Evolutionary conservation across 371 early-diverging fungal genomes (phyloP).

Genomic region (Apophysomyces sp.): DNA sequence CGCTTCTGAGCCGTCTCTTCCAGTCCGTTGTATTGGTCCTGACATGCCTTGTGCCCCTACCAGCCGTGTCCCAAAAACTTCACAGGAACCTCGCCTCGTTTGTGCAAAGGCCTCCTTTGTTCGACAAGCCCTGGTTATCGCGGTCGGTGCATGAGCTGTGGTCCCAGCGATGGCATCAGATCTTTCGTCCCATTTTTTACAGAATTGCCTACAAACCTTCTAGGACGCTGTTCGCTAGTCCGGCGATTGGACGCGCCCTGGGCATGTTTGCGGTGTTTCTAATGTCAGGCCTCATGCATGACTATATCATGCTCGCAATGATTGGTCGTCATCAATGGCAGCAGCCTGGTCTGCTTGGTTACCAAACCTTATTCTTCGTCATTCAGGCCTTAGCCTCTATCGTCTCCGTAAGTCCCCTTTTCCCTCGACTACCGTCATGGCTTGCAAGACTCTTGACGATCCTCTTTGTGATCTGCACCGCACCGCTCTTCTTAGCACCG

Average conservation of each 20-base stretch:
- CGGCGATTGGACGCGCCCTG: slow-evolving; percentile 11
- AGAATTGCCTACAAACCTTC: slow-evolving; percentile 25
- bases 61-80: slow-evolving; percentile 1
- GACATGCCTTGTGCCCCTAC: background rate
- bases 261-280: slow-evolving; percentile 28
- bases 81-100: slow-evolving; percentile 8
- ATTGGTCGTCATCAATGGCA: slow-evolving; percentile 14
- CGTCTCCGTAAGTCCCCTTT: background rate
- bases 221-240: slow-evolving; percentile 8
- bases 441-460: slow-evolving; percentile 19
- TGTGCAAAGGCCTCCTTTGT: slow-evolving; percentile 23
- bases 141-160: slow-evolving; percentile 30
- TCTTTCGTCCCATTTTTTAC: slow-evolving; percentile 30
- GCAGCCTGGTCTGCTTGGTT: slow-evolving; percentile 17
- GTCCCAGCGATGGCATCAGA: slow-evolving; percentile 38
- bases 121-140: slow-evolving; percentile 28
- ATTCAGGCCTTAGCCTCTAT: slow-evolving; percentile 25
- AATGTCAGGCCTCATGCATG: slow-evolving; percentile 37
- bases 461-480: slow-evolving; percentile 25
- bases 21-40: background rate
- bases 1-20: slow-evolving; percentile 13
- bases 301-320: slow-evolving; percentile 32
- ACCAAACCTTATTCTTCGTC: slow-evolving; percentile 29
- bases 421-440: slow-evolving; percentile 14
- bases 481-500: slow-evolving; percentile 34